phyloP scores from a whole-genome alignment of 805 yeast genomes.

The Barnettozyma vustinii region DNA sequence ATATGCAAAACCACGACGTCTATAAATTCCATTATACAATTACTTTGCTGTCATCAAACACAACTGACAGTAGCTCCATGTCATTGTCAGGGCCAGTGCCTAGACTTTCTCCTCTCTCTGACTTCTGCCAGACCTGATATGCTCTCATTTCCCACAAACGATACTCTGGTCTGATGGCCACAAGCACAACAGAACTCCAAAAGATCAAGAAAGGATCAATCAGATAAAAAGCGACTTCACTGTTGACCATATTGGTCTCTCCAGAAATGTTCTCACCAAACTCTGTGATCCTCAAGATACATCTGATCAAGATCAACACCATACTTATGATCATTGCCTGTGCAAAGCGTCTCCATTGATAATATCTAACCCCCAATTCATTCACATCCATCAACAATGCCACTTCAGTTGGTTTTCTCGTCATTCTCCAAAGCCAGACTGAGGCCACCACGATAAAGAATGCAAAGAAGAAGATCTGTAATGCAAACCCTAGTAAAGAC shows the following conservation, averaged over 20 bases:
- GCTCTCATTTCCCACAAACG: constrained; percentile 2
- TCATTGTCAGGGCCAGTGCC: too few relatives aligned
- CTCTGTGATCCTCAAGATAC: constrained; percentile 2
- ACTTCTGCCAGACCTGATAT: background rate
- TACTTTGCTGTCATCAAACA: too few relatives aligned
- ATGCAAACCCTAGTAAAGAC: constrained; percentile 1
- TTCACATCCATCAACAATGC: background rate
- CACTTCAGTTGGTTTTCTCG: background rate
- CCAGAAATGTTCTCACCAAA: background rate
- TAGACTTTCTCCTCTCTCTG: too few relatives aligned
- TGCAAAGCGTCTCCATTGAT: background rate
- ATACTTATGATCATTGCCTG: background rate
- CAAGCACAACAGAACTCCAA: background rate
- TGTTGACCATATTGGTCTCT: background rate
- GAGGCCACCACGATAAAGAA: background rate
- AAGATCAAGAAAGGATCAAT: constrained; percentile 1
- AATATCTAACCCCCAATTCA: background rate
- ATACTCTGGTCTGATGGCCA: background rate
- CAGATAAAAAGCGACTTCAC: constrained; percentile 2
- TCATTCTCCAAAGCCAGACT: background rate
- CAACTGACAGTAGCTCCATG: too few relatives aligned
- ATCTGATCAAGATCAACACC: constrained; percentile 1
- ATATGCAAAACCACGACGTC: too few relatives aligned
- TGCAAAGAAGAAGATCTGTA: constrained; percentile 2
- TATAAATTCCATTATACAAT: too few relatives aligned